phyloP scores from a whole-genome alignment of 345 rosid genomes.

The Combretum micranthum region DNA sequence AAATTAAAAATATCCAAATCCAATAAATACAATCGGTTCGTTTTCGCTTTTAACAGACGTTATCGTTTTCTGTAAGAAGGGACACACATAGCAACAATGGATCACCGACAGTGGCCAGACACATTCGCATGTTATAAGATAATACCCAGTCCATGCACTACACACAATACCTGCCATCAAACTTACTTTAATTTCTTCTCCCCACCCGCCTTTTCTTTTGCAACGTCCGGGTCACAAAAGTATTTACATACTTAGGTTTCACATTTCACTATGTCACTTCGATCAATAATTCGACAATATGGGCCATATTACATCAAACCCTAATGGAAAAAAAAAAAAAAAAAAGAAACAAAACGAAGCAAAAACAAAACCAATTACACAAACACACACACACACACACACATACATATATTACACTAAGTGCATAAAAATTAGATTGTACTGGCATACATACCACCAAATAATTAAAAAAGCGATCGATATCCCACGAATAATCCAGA shows the following conservation, averaged over 20 bases:
- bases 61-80: conserved; percentile 2
- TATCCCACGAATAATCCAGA: conserved; percentile 3
- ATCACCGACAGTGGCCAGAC: not conserved
- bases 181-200: too few relatives aligned
- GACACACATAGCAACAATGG: not conserved
- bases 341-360: too few relatives aligned
- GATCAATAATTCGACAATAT: not conserved
- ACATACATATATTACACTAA: not conserved
- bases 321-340: not conserved
- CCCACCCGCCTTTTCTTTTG: not conserved
- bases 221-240: not conserved
- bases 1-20: not conserved
- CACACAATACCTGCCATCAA: too few relatives aligned
- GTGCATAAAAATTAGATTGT: not conserved
- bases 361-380: too few relatives aligned
- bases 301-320: not conserved
- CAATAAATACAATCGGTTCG: not conserved
- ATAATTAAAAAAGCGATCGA: not conserved
- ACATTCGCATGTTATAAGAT: too few relatives aligned
- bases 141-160: too few relatives aligned
- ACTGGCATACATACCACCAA: not conserved
- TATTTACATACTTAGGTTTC: not conserved
- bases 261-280: not conserved
- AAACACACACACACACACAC: not conserved
- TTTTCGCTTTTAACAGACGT: too few relatives aligned